Base-by-base conservation (phyloP, 805 yeast genomes). In the Candida ipomoeae region DNA sequence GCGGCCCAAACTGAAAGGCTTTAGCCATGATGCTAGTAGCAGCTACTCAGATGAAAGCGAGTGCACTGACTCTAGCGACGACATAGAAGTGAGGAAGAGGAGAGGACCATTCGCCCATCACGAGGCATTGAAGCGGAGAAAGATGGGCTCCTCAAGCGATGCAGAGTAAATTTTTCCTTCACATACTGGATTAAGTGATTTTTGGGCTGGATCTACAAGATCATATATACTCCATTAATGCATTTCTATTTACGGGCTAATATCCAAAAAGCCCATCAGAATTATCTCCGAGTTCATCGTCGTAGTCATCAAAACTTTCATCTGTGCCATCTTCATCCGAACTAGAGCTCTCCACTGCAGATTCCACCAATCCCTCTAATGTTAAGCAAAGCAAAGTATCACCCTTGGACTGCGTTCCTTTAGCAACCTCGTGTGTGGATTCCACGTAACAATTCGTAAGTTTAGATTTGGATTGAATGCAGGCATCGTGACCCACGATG, bases 381-480 rank as follows among this genome's bases (percentile, higher is more conserved):
- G 73, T 61, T 55, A 75, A 67, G 54, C 71, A 66, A 47, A 72
- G 63, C 49, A 83, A 68, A 0, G 83, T 81, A 58, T 83, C 88
- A 53, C 85, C 85, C 67, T 83, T 83, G 26, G 78, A 57, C 40
- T 63, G 70, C 10, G 76, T 71, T 47, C 84, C 83, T 58, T 79
- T 71, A 2, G 79, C 74, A 20, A 94, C 91, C 17, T 73, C 74
- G 63, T 84, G 89, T 1, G 83, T 74, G 8, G 95, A 88, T 66
- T 91, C 98, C 23, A 94, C 85, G 55, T 87, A 84, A 74, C 97
- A 92, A 58, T 85, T 85, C 13, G 83, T 80, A 55, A 94, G 77
- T 62, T 78, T 82, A 40, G 82, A 74, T 66, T 85, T 88, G 48
- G 75, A 62, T 32, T 82, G 84, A 29, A 94, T 76, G n/a, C 68